phyloP scores from a whole-genome alignment of 83 land plant genomes.

The Diphasiastrum complanatum region DNA sequence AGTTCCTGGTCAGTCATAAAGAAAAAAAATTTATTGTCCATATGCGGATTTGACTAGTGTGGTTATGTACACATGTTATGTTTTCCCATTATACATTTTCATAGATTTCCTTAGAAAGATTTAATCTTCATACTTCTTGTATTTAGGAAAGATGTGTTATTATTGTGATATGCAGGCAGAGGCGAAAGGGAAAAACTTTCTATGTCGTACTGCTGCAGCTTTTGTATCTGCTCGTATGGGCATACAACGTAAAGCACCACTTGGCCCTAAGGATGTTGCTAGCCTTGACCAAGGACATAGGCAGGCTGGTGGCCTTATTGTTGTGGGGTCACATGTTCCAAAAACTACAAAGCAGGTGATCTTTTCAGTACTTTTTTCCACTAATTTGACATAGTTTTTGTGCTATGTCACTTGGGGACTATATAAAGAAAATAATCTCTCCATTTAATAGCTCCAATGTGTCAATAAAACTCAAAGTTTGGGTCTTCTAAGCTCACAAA shows the following conservation, averaged over 20 bases:
- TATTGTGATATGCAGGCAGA: slow-evolving; percentile 94
- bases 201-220: slow-evolving; percentile 97
- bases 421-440: too few species aligned
- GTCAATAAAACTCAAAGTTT: too few species aligned
- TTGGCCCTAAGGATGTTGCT: slow-evolving; percentile 67
- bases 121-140: too few species aligned
- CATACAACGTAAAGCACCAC: slow-evolving; percentile 51
- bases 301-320: slow-evolving; percentile 68
- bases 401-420: not conserved
- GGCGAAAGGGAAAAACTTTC: slow-evolving; percentile 64
- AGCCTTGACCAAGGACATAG: slow-evolving; percentile 26
- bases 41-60: too few species aligned
- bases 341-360: slow-evolving; percentile 92
- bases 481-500: too few species aligned
- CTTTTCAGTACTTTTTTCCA: not conserved
- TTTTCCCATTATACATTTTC: too few species aligned
- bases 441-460: too few species aligned
- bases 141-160: too few species aligned
- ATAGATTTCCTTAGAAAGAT: too few species aligned
- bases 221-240: slow-evolving; percentile 96
- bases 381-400: slow-evolving; percentile 1
- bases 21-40: too few species aligned
- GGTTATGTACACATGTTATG: too few species aligned
- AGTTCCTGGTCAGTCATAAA: not conserved
- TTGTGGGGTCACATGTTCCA: slow-evolving; percentile 98